Evolutionary conservation across 169 alveolate species (phyloP).

Genomic region (Plasmodium inui): DNA sequence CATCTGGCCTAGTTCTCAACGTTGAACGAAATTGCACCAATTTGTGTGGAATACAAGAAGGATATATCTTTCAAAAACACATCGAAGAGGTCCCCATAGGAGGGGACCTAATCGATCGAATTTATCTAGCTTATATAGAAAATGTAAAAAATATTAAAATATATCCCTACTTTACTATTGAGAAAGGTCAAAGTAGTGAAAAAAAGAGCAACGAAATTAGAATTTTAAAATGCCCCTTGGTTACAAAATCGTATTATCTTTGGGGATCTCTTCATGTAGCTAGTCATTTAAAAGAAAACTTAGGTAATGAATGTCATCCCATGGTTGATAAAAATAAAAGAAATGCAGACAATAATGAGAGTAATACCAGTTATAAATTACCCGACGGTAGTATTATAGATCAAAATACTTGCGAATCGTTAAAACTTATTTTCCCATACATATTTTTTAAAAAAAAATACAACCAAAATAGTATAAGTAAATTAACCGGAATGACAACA

Average conservation of each 20-base stretch:
- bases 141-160: constrained; percentile 61
- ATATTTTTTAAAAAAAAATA: constrained; percentile 69
- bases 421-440: constrained; percentile 76
- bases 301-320: constrained; percentile 49
- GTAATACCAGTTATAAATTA: constrained; percentile 69
- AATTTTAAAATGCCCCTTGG: constrained; percentile 80
- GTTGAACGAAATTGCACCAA: constrained; percentile 84
- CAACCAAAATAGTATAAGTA: constrained; percentile 53
- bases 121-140: constrained; percentile 74
- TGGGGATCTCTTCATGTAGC: constrained; percentile 82
- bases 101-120: constrained; percentile 83
- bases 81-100: constrained; percentile 83
- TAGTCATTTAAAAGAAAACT: constrained; percentile 79
- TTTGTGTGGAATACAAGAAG: constrained; percentile 82
- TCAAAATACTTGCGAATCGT: constrained; percentile 55
- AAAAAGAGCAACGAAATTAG: constrained; percentile 10
- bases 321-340: constrained; percentile 53
- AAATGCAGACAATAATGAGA: constrained; percentile 3
- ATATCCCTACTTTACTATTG: constrained; percentile 77
- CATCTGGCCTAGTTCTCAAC: constrained; percentile 81
- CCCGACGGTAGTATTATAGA: constrained; percentile 83
- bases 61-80: constrained; percentile 81
- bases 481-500: constrained; percentile 5
- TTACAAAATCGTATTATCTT: constrained; percentile 78
- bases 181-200: constrained; percentile 48